Evolutionary conservation across 1,139 yeast genomes (phyloP).

Genomic region (Taphrina wiesneri): DNA sequence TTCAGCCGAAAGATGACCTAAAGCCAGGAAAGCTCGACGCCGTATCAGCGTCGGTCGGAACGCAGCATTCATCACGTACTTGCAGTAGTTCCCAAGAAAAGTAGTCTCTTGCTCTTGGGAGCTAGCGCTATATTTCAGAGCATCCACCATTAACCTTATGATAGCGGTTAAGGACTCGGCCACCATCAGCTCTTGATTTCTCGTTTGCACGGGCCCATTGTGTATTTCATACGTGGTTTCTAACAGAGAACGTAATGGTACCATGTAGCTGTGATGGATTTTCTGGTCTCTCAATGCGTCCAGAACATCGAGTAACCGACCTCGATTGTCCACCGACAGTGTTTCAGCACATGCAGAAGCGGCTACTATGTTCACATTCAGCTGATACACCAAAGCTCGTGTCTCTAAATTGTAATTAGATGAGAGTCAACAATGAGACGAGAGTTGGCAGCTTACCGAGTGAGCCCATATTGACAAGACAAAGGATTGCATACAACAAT

Average conservation of each 20-base stretch:
- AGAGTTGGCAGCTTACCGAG: background rate
- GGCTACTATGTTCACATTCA: background rate
- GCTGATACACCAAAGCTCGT: conserved; percentile 3
- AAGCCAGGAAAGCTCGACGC: conserved; percentile 1
- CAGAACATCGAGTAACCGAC: background rate
- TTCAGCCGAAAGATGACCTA: conserved; percentile 11
- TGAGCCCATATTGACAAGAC: conserved; percentile 3
- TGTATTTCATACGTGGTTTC: background rate
- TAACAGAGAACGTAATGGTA: background rate
- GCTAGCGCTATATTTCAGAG: background rate
- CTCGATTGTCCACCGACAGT: background rate
- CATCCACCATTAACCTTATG: background rate
- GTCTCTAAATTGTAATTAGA: background rate
- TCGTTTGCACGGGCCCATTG: background rate
- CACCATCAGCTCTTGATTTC: background rate
- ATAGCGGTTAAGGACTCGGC: background rate
- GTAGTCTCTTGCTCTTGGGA: background rate
- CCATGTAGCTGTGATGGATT: background rate
- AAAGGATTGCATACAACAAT: background rate
- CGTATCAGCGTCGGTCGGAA: background rate
- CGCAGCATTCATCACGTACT: background rate
- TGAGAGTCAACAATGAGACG: background rate
- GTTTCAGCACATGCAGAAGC: background rate
- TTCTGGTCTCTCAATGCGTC: background rate
- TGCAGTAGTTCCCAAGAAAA: background rate